Evolutionary conservation across 768 basidiomycete genomes (phyloP).

Genomic region (Artomyces pyxidatus): DNA sequence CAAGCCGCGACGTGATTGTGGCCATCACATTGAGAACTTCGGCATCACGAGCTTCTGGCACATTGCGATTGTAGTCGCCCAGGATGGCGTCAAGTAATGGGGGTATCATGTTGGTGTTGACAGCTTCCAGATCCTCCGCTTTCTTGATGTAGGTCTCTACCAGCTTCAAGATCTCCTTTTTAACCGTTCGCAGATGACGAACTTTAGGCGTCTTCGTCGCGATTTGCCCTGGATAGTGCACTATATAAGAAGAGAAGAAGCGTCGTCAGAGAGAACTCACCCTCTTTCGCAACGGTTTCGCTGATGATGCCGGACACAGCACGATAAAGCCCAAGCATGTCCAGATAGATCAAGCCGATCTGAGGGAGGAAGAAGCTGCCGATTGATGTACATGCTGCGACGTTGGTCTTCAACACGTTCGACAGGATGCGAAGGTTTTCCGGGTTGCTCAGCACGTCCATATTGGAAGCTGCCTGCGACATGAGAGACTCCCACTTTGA

Average conservation of each 20-base stretch:
- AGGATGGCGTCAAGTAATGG: slow-evolving; percentile 93
- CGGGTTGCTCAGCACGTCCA: slow-evolving; percentile 82
- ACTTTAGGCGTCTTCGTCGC: slow-evolving; percentile 97
- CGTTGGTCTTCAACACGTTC: slow-evolving; percentile 97
- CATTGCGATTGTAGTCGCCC: slow-evolving; percentile 95
- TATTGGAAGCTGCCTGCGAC: slow-evolving; percentile 87
- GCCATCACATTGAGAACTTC: slow-evolving; percentile 98
- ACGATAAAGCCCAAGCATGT: slow-evolving; percentile 97
- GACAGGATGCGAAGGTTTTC: slow-evolving; percentile 97
- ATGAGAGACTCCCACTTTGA: slow-evolving; percentile 93
- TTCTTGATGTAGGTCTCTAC: slow-evolving; percentile 98
- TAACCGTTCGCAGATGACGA: slow-evolving; percentile 88
- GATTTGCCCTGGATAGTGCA: slow-evolving; percentile 67
- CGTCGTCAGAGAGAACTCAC: slow-evolving; percentile 31
- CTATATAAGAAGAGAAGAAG: too few species aligned
- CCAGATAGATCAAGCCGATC: slow-evolving; percentile 89
- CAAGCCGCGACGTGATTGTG: slow-evolving; percentile 82
- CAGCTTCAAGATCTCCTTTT: slow-evolving; percentile 94
- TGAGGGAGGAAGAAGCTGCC: slow-evolving; percentile 98
- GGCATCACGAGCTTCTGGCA: slow-evolving; percentile 88
- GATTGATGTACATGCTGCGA: slow-evolving; percentile 94
- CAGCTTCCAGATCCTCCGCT: slow-evolving; percentile 91
- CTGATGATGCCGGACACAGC: slow-evolving; percentile 96
- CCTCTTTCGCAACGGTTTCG: slow-evolving; percentile 81
- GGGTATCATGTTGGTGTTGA: slow-evolving; percentile 89